Percentiles rank a stretch among this genome's conserved stretches.
Evolutionary conservation across 306 rosid species (phyloP).

Genomic region (Medicago lupulina): DNA sequence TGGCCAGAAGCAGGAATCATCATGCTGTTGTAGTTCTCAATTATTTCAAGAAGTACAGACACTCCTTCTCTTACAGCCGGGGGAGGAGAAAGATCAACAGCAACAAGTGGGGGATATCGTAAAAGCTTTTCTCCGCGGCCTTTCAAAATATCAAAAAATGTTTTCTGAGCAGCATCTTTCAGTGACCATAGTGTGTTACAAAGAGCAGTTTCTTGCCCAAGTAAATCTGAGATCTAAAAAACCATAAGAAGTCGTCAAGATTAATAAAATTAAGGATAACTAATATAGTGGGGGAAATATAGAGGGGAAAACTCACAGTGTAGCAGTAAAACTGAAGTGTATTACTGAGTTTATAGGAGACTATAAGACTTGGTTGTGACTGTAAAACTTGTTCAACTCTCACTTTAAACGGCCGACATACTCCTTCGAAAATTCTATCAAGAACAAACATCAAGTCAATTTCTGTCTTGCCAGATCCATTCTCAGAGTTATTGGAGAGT

Average conservation of each 20-base stretch:
- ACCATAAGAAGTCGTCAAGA: constrained; percentile 40
- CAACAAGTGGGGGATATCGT: constrained; percentile 92
- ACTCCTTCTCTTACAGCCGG: constrained; percentile 98
- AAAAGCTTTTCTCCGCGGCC: constrained; percentile 90
- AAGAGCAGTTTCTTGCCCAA: constrained; percentile 89
- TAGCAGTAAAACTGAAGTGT: constrained; percentile 93
- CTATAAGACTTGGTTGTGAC: constrained; percentile 89
- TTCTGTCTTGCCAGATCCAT: constrained; percentile 64
- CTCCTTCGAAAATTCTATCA: constrained; percentile 98
- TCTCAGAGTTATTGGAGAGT: constrained; percentile 57
- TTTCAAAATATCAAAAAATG: constrained; percentile 90
- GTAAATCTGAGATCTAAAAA: constrained; percentile 84
- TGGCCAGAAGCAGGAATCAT: constrained; percentile 85
- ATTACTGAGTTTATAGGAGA: constrained; percentile 88
- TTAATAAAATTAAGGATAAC: constrained; percentile 3
- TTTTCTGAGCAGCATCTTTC: constrained; percentile 92
- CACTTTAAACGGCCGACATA: constrained; percentile 97
- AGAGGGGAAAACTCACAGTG: constrained; percentile 71
- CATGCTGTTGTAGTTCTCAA: constrained; percentile 79
- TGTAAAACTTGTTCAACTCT: constrained; percentile 99
- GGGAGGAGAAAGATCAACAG: constrained; percentile 95
- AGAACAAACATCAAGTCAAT: constrained; percentile 88
- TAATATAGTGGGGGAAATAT: constrained; percentile 7
- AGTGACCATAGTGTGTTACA: constrained; percentile 84
- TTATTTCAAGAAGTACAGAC: constrained; percentile 88